Evolutionary conservation across 2,329 filamentous ascomycete species (phyloP).

Genomic region (Dothistroma septosporum): DNA sequence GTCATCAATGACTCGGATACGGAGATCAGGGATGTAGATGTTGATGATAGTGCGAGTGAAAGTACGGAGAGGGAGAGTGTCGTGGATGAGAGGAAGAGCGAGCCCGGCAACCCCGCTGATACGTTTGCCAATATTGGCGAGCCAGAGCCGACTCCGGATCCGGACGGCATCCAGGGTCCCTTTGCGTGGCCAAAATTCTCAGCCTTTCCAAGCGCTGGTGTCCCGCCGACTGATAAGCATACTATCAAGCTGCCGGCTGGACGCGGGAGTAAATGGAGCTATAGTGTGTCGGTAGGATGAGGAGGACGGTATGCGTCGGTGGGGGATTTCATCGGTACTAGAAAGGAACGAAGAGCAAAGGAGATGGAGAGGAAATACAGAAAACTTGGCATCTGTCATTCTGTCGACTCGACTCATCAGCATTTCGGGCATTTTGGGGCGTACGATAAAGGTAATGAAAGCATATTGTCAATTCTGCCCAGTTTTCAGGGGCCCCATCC

Average conservation of each 20-base stretch:
- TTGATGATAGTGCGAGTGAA: not conserved
- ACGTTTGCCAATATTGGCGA: not conserved
- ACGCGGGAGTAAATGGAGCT: not conserved
- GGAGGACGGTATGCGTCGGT: no score
- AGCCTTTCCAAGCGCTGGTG: not conserved
- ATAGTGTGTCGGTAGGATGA: not conserved
- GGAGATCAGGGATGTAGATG: not conserved
- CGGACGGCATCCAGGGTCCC: no score
- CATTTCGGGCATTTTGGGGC: not conserved
- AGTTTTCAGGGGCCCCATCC: not conserved
- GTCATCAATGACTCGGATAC: slow-evolving; percentile 1
- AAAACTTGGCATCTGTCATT: not conserved
- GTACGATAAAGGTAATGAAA: not conserved
- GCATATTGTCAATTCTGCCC: not conserved
- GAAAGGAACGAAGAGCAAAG: no score
- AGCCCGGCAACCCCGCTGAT: not conserved
- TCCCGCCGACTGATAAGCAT: not conserved
- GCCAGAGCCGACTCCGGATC: not conserved
- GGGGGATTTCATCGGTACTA: no score
- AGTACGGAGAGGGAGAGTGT: not conserved
- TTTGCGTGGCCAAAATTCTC: no score
- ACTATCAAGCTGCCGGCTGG: not conserved
- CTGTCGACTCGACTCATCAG: not conserved
- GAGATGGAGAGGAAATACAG: no score
- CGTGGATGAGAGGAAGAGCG: not conserved